A percentile compares a stretch with the other conserved stretches of the same genome.
Conservation (phyloP, 192 early-diverging fungal species). For the Coemansia sp. region DNA sequence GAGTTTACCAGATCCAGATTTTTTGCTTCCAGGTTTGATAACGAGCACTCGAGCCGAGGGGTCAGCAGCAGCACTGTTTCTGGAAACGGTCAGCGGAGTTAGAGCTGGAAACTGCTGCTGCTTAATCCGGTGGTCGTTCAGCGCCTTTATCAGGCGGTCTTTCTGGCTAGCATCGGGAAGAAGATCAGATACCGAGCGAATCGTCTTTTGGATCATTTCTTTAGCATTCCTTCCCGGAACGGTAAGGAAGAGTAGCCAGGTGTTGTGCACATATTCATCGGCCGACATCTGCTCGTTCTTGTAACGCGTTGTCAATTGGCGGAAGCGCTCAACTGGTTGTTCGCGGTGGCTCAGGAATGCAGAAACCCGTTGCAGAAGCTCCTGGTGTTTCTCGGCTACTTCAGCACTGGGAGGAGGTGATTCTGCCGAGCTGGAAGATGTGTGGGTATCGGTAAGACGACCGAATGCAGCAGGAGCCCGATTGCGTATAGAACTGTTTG, state of each 20-base stretch:
- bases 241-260: conserved; percentile 48
- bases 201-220: conserved; percentile 49
- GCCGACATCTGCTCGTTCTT: conserved; percentile 25
- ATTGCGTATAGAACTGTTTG: conserved; percentile 4
- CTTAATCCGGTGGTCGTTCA: conserved; percentile 29
- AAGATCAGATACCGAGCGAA: conserved; percentile 25
- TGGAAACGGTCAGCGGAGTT: conserved; percentile 20
- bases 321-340: conserved; percentile 46
- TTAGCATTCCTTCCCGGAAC: conserved; percentile 48
- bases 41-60: conserved; percentile 25
- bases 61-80: conserved; percentile 3
- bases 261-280: conserved; percentile 41
- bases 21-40: conserved; percentile 21
- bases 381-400: conserved; percentile 28
- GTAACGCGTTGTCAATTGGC: conserved; percentile 38
- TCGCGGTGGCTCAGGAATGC: conserved; percentile 50
- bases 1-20: background rate
- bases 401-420: conserved; percentile 9
- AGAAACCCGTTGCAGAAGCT: conserved; percentile 46
- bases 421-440: background rate
- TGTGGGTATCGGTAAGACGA: background rate
- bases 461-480: conserved; percentile 29
- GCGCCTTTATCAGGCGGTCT: conserved; percentile 22
- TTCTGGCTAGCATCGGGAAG: conserved; percentile 23
- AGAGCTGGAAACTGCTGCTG: conserved; percentile 53